A percentile compares a stretch with the other conserved stretches of the same genome.
Evolutionary conservation across 192 early-diverging fungal species (phyloP).

Genomic region (Linnemannia exigua): DNA sequence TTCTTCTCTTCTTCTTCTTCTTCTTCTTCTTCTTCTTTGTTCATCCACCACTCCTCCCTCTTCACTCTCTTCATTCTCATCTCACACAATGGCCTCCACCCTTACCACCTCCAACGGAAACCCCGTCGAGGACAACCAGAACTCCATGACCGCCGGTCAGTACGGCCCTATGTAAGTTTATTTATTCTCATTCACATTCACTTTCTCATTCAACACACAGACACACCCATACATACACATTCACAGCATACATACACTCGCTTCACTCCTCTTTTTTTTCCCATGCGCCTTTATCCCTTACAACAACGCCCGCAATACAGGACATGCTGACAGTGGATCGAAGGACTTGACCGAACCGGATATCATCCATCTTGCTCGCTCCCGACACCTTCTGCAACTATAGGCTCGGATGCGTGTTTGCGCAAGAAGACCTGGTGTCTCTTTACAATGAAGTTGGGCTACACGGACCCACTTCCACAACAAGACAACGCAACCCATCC

Average conservation of each 20-base stretch:
- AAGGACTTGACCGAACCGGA: constrained; percentile 5
- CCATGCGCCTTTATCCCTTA: background rate
- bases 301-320: no score
- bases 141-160: constrained; percentile 70
- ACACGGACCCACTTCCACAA: background rate
- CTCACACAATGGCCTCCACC: constrained; percentile 34
- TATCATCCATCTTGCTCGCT: no score
- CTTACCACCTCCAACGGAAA: constrained; percentile 68
- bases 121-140: constrained; percentile 77
- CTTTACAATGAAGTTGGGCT: constrained; percentile 7
- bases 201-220: background rate
- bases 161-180: constrained; percentile 66
- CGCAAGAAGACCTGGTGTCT: background rate
- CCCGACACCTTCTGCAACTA: background rate
- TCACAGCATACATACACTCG: background rate
- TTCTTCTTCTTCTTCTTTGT: constrained; percentile 11
- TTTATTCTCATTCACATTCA: background rate
- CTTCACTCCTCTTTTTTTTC: background rate
- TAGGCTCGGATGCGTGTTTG: background rate
- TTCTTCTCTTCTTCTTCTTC: background rate
- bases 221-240: background rate
- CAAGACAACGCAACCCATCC: background rate
- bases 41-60: constrained; percentile 3
- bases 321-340: no score
- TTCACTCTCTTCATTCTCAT: background rate